Evolutionary conservation across 2,329 filamentous ascomycete genomes (phyloP).

Genomic region (Gremmenia infestans): DNA sequence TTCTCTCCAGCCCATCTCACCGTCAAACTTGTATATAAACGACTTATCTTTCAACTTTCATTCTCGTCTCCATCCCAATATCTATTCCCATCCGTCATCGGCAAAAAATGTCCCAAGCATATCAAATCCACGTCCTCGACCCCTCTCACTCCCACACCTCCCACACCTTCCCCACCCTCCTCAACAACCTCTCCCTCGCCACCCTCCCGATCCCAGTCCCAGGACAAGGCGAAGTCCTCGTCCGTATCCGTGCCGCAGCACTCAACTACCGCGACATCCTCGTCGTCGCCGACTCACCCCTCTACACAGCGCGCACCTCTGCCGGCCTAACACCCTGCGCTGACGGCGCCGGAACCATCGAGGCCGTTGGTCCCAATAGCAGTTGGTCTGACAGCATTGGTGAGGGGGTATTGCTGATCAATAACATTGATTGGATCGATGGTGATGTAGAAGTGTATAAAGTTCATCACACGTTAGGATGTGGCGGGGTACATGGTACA

Average conservation of each 20-base stretch:
- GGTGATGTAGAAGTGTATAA: conserved; percentile 7
- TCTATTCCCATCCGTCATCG: too few species aligned
- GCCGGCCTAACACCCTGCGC: conserved; percentile 50
- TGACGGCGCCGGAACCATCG: conserved; percentile 62
- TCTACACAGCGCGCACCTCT: conserved; percentile 5
- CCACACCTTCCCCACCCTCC: conserved; percentile 5
- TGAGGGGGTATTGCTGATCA: conserved; percentile 61
- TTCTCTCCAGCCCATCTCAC: too few species aligned
- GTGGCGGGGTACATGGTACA: conserved; percentile 46
- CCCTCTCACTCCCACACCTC: conserved; percentile 3
- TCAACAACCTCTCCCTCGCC: conserved; percentile 3
- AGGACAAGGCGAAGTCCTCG: conserved; percentile 7
- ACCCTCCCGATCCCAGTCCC: conserved; percentile 4
- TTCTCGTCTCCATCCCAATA: too few species aligned
- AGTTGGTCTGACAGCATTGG: conserved; percentile 49
- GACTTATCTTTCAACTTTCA: too few species aligned
- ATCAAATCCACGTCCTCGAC: conserved; percentile 12
- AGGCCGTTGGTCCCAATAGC: conserved; percentile 37
- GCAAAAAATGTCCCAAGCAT: conserved; percentile 1
- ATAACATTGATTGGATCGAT: conserved; percentile 43
- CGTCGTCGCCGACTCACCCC: conserved; percentile 11
- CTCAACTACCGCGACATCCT: conserved; percentile 20
- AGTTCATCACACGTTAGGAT: conserved; percentile 49
- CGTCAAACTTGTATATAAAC: too few species aligned
- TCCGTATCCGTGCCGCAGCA: conserved; percentile 14